These are phyloP conservation scores for Cicer cuneatum DNA, from an alignment of 306 rosid species.

Conservation along the genomic window DNA sequence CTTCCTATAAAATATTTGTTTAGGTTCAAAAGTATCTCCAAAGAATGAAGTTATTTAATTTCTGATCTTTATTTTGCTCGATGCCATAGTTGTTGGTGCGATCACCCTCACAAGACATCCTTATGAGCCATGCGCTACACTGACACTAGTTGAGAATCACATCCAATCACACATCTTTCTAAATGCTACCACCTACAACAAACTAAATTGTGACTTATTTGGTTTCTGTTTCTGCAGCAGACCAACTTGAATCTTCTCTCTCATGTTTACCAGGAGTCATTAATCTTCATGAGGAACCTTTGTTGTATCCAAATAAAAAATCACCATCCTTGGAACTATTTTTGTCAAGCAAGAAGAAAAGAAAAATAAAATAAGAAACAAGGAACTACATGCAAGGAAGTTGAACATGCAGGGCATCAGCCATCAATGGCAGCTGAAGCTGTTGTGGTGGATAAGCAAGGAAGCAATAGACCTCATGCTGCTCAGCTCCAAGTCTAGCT, in stretches of 20 bases:
- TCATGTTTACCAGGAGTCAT: background rate
- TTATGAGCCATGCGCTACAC: background rate
- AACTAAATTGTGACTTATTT: background rate
- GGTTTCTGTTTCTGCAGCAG: background rate
- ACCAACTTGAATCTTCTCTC: background rate
- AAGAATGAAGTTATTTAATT: conserved; percentile 30
- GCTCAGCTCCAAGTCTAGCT: conserved; percentile 39
- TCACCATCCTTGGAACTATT: background rate
- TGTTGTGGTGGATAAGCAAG: conserved; percentile 36
- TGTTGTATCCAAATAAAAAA: background rate
- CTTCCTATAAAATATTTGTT: conserved; percentile 40
- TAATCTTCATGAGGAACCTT: background rate
- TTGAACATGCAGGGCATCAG: conserved; percentile 25
- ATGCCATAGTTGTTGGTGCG: no score
- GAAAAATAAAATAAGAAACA: background rate
- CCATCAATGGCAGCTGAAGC: conserved; percentile 24
- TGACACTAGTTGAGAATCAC: no score
- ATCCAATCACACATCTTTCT: no score
- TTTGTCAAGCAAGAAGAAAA: background rate
- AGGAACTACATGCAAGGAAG: conserved; percentile 39
- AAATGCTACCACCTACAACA: background rate
- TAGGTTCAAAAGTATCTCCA: conserved; percentile 72
- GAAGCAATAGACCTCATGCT: conserved; percentile 34
- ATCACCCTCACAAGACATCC: no score
- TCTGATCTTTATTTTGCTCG: background rate